Conservation (phyloP, 441 rosid species). For the Melastoma candidum region DNA sequence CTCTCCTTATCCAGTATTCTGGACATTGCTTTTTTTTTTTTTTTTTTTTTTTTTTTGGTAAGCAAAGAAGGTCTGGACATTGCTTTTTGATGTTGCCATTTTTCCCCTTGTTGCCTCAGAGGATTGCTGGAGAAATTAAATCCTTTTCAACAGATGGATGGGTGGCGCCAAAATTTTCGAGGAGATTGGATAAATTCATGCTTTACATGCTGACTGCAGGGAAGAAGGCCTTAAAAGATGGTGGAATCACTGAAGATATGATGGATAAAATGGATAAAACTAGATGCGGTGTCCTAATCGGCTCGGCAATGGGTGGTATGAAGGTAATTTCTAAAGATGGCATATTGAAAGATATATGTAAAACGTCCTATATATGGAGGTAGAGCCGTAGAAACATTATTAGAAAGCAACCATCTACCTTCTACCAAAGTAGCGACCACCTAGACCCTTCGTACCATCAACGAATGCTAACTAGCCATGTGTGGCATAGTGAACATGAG, state of each 20-base stretch:
- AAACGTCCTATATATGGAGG: no score
- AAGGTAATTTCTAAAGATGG: conserved; percentile 30
- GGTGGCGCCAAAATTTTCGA: conserved; percentile 85
- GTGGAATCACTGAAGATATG: conserved; percentile 73
- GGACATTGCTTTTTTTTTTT: no score
- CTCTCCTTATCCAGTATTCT: conserved; percentile 13
- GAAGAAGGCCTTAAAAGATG: conserved; percentile 91
- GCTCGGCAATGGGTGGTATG: conserved; percentile 88
- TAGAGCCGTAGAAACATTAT: no score
- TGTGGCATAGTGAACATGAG: no score
- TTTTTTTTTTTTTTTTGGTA: no score
- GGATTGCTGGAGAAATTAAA: conserved; percentile 97
- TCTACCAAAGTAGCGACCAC: no score
- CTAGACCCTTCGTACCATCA: no score
- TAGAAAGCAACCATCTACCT: no score
- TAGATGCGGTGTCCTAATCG: conserved; percentile 76
- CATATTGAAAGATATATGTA: neutral
- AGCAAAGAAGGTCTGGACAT: no score
- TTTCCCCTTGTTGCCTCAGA: conserved; percentile 28
- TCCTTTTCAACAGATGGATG: conserved; percentile 84
- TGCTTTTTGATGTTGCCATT: conserved; percentile 4
- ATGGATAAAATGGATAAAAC: conserved; percentile 64
- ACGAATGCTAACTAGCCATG: no score
- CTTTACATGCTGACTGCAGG: conserved; percentile 95
- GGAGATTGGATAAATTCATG: conserved; percentile 98